Evolutionary conservation across 352 stramenopile genomes (phyloP).

Genomic region (Lagenidium sp.): DNA sequence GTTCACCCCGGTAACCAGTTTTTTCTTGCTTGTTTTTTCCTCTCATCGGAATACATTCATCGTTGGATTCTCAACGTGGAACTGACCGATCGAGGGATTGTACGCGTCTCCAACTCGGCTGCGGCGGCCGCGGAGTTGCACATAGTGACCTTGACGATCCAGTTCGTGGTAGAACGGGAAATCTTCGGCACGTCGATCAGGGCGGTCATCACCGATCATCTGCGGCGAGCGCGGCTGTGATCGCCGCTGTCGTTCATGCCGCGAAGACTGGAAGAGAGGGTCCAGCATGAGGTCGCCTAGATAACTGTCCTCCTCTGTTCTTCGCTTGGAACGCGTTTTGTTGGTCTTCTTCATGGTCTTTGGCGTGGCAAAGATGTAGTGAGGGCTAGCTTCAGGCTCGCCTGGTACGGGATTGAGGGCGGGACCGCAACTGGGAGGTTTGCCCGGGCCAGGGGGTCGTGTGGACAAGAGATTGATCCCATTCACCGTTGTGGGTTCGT

Average conservation of each 20-base stretch:
- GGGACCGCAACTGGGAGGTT: no score
- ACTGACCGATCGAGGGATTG: conserved; percentile 32
- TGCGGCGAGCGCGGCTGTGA: not conserved
- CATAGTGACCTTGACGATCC: conserved; percentile 32
- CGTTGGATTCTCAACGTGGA: conserved; percentile 15
- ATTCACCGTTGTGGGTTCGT: not conserved
- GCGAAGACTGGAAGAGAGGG: conserved; percentile 34
- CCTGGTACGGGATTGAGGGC: not conserved
- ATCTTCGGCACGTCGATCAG: conserved; percentile 3
- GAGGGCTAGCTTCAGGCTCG: not conserved
- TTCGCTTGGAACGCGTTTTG: conserved; percentile 7
- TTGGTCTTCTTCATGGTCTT: conserved; percentile 18
- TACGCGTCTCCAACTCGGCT: conserved; percentile 27
- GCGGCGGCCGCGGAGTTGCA: conserved; percentile 31
- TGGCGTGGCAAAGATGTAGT: conserved; percentile 42
- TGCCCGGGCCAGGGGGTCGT: conserved; percentile 2
- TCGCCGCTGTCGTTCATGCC: not conserved
- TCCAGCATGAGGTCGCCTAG: conserved; percentile 46
- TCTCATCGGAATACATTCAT: no score
- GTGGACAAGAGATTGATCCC: conserved; percentile 12
- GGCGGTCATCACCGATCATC: not conserved
- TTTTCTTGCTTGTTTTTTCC: no score
- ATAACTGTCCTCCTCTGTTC: not conserved
- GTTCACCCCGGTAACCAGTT: no score
- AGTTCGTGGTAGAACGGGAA: conserved; percentile 35